Conservation (phyloP, 805 yeast genomes). For the Clavispora vitiphila region DNA sequence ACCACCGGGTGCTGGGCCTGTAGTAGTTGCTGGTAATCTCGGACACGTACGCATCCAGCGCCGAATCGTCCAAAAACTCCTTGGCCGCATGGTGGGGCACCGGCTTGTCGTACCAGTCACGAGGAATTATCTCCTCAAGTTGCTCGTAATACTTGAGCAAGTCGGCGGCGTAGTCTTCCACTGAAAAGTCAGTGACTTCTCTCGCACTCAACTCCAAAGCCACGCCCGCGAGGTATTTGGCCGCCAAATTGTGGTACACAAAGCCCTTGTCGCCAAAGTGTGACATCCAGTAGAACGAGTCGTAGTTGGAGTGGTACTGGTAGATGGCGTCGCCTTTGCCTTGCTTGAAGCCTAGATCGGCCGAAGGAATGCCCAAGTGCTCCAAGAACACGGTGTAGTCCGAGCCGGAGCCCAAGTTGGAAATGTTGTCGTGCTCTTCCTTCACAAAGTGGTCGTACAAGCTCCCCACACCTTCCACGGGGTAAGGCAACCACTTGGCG, state of each 20-base stretch:
- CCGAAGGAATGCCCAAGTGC: conserved; percentile 63
- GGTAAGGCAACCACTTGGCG: conserved; percentile 20
- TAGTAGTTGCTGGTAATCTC: conserved; percentile 7
- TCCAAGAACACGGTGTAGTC: conserved; percentile 60
- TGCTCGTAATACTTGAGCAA: conserved; percentile 34
- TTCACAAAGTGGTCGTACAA: conserved; percentile 48
- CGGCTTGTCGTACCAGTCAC: conserved; percentile 26
- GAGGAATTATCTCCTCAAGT: conserved; percentile 27
- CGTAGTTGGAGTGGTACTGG: conserved; percentile 56
- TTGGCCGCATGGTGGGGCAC: conserved; percentile 6
- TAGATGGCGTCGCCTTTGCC: conserved; percentile 44
- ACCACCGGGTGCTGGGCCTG: conserved; percentile 1
- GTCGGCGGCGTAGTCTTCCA: conserved; percentile 42
- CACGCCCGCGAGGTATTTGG: conserved; percentile 56
- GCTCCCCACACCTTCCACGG: conserved; percentile 8
- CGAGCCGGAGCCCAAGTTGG: conserved; percentile 23
- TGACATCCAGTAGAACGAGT: conserved; percentile 53
- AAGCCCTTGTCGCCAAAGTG: conserved; percentile 49
- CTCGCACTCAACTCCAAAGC: conserved; percentile 50
- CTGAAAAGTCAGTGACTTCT: conserved; percentile 49
- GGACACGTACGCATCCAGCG: conserved; percentile 10
- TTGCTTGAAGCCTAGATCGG: conserved; percentile 32
- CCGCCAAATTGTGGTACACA: conserved; percentile 48
- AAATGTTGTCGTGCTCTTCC: conserved; percentile 25
- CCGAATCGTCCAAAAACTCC: conserved; percentile 7